These are phyloP conservation scores for Immersiporthe knoxdaviesiana DNA, from an alignment of 2,329 filamentous ascomycete species.

Conservation along the genomic window DNA sequence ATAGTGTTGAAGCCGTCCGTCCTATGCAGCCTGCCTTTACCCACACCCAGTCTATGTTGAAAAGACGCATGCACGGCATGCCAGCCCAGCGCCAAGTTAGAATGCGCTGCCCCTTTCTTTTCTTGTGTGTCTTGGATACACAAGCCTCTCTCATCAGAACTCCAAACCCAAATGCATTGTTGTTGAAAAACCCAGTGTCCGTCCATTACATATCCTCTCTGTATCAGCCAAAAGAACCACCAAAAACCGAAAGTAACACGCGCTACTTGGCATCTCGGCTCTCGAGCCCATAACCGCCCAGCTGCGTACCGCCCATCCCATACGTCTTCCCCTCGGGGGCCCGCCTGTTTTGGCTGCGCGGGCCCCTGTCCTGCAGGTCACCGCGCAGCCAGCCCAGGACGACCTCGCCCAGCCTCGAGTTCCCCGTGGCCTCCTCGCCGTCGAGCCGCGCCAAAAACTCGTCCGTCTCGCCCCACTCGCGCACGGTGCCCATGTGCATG, in stretches of 20 bases:
- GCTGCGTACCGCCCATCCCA: slow-evolving; percentile 51
- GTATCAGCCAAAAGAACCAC: no score
- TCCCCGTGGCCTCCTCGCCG: slow-evolving; percentile 56
- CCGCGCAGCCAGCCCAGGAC: slow-evolving; percentile 85
- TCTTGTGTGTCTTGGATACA: no score
- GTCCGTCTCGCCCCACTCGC: slow-evolving; percentile 80
- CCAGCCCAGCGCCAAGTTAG: slow-evolving; percentile 29
- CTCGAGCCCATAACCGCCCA: slow-evolving; percentile 63
- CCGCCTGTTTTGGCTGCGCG: slow-evolving; percentile 62
- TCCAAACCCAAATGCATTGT: no score
- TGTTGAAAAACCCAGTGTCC: no score
- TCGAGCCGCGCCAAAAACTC: slow-evolving; percentile 64
- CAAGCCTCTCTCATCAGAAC: no score
- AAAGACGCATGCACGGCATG: slow-evolving; percentile 3
- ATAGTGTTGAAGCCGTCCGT: slow-evolving; percentile 17
- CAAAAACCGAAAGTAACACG: no score
- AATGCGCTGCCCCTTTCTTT: slow-evolving; percentile 19
- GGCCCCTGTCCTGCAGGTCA: slow-evolving; percentile 79
- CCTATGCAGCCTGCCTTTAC: not conserved
- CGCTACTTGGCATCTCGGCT: slow-evolving; percentile 38
- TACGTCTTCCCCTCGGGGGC: slow-evolving; percentile 69
- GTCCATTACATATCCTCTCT: no score
- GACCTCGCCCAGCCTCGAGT: slow-evolving; percentile 83
- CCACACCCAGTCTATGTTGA: slow-evolving; percentile 18
- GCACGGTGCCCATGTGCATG: slow-evolving; percentile 87